phyloP scores from a whole-genome alignment of 78 protist genomes.

The Capsaspora owczarzaki region DNA sequence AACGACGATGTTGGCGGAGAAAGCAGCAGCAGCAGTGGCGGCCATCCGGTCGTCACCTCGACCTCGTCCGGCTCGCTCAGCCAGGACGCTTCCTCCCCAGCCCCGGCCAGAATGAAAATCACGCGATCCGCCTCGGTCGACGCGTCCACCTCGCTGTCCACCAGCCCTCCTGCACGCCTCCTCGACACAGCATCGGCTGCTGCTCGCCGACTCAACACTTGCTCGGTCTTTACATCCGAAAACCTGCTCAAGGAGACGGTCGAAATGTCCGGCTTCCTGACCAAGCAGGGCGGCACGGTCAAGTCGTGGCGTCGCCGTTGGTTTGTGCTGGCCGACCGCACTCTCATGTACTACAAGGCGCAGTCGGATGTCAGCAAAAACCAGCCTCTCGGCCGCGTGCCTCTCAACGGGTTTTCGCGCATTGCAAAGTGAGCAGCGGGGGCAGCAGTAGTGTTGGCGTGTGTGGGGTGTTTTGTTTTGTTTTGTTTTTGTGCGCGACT shows the following conservation, averaged over 20 bases:
- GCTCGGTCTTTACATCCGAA: background rate
- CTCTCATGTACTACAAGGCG: slow-evolving; percentile 3
- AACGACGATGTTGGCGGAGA: too few species aligned
- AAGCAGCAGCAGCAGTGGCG: too few species aligned
- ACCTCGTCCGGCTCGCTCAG: too few species aligned
- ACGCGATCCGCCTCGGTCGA: too few species aligned
- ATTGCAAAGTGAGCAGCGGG: background rate
- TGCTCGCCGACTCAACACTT: background rate
- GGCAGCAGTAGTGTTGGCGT: too few species aligned
- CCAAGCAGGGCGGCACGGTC: background rate
- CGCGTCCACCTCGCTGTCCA: too few species aligned
- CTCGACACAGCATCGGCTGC: background rate
- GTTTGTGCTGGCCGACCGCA: background rate
- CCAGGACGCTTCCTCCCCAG: too few species aligned
- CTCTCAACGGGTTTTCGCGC: background rate
- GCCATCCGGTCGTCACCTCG: too few species aligned
- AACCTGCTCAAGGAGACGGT: background rate
- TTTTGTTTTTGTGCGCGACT: too few species aligned
- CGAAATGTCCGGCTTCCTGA: background rate
- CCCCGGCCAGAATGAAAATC: too few species aligned
- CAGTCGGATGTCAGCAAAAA: background rate
- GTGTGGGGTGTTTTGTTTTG: too few species aligned
- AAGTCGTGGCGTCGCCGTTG: background rate
- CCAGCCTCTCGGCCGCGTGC: background rate
- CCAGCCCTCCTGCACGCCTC: too few species aligned